These are phyloP conservation scores for Fusarium beomiforme DNA, from an alignment of 2,329 filamentous ascomycete species.

Conservation along the genomic window DNA sequence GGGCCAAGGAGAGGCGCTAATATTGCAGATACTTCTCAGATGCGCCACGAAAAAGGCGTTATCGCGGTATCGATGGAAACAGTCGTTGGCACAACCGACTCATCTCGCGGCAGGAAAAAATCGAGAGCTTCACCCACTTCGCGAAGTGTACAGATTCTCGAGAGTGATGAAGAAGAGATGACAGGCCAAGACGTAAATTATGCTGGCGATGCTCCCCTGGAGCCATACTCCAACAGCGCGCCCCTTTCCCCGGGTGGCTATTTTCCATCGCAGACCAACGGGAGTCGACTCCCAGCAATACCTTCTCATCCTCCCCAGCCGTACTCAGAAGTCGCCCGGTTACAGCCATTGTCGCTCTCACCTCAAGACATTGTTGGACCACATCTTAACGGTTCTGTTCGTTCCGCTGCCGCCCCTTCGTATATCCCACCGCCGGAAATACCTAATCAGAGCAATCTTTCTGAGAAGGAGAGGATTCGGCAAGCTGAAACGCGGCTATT, in stretches of 20 bases:
- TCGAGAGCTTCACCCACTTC: conserved; percentile 40
- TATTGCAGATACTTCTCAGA: conserved; percentile 86
- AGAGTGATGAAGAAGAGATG: conserved; percentile 48
- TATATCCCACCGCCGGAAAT: conserved; percentile 70
- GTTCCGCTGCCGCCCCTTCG: conserved; percentile 47
- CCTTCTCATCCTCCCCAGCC: conserved; percentile 35
- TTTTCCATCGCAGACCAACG: conserved; percentile 49
- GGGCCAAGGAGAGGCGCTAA: conserved; percentile 58
- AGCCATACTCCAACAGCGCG: conserved; percentile 25
- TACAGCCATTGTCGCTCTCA: conserved; percentile 23
- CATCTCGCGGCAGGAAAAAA: conserved; percentile 53
- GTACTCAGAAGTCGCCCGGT: conserved; percentile 49
- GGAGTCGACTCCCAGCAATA: conserved; percentile 46
- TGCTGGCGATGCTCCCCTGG: conserved; percentile 35
- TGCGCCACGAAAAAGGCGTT: conserved; percentile 91
- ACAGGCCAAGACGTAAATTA: conserved; percentile 35
- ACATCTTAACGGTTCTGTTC: conserved; percentile 27
- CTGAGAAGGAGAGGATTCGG: conserved; percentile 84
- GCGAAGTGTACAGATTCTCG: conserved; percentile 42
- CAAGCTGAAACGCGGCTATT: conserved; percentile 81
- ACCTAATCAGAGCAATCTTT: conserved; percentile 68
- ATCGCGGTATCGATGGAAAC: conserved; percentile 88
- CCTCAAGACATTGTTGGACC: conserved; percentile 15
- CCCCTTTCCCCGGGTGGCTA: conserved; percentile 39
- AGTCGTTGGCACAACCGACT: conserved; percentile 86